These are phyloP conservation scores for Dissophora globulifera DNA, from an alignment of 192 early-diverging fungal genomes.

Conservation along the genomic window DNA sequence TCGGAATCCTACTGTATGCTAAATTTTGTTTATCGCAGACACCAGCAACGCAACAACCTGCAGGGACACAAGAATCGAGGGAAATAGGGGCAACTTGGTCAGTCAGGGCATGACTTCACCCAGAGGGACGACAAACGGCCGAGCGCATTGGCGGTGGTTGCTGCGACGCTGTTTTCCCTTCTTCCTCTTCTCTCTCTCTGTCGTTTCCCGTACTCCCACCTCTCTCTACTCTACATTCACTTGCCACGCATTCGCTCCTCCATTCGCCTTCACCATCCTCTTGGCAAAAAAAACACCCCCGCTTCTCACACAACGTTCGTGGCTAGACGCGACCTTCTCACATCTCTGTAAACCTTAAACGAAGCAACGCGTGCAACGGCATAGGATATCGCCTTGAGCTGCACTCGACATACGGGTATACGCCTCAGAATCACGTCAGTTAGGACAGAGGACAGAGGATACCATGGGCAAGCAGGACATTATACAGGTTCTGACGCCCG, in stretches of 20 bases:
- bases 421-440: neutral
- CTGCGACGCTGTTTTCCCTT: no score
- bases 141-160: neutral
- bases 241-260: neutral
- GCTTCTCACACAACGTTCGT: neutral
- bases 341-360: no score
- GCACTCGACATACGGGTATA: no score
- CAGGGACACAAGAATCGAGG: neutral
- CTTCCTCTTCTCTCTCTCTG: neutral
- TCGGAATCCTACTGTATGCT: no score
- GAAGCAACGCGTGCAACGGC: no score
- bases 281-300: neutral
- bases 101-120: slow-evolving; percentile 23
- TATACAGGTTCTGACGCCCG: slow-evolving; percentile 46
- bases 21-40: no score
- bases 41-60: no score
- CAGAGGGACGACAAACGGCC: slow-evolving; percentile 1
- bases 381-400: no score
- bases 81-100: slow-evolving; percentile 18
- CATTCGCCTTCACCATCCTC: neutral
- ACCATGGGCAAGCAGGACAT: slow-evolving; percentile 52
- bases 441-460: neutral
- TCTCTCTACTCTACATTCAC: neutral
- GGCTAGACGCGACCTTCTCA: no score
- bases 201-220: neutral